Evolutionary conservation across 2,329 filamentous ascomycete species (phyloP).

Genomic region (Alternaria atra): DNA sequence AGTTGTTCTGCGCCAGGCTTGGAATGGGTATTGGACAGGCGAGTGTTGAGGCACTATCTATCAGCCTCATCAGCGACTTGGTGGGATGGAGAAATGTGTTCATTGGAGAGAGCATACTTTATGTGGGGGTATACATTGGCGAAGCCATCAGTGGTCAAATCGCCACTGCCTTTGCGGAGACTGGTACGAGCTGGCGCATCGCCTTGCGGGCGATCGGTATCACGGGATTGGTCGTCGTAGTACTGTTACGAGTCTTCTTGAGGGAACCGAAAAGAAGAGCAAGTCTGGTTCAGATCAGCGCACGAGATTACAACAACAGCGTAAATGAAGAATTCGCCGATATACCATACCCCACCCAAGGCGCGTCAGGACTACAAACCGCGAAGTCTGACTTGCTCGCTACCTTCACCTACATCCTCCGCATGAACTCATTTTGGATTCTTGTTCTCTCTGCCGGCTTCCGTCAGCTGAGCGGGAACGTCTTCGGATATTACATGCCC

Average conservation of each 20-base stretch:
- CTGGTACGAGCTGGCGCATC: background rate
- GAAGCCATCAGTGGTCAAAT: constrained; percentile 6
- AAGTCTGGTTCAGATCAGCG: background rate
- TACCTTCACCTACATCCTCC: no score
- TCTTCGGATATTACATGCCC: no score
- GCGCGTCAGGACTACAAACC: no score
- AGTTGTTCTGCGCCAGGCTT: background rate
- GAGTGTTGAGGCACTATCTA: background rate
- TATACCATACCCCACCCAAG: no score
- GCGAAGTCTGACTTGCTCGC: no score
- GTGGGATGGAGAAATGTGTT: constrained; percentile 3
- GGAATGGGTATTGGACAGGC: constrained; percentile 2
- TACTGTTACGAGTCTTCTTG: background rate
- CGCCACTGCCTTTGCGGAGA: background rate
- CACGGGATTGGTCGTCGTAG: background rate
- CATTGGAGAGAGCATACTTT: background rate
- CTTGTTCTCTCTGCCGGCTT: no score
- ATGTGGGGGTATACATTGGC: constrained; percentile 2
- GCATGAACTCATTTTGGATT: no score
- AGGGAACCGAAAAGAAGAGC: constrained; percentile 2
- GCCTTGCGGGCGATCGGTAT: background rate
- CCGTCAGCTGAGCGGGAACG: no score
- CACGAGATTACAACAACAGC: background rate
- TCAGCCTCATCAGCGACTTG: constrained; percentile 1
- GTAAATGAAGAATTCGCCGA: no score